Conservation (phyloP, 73 alveolate species). For the Durusdinium trenchii region DNA sequence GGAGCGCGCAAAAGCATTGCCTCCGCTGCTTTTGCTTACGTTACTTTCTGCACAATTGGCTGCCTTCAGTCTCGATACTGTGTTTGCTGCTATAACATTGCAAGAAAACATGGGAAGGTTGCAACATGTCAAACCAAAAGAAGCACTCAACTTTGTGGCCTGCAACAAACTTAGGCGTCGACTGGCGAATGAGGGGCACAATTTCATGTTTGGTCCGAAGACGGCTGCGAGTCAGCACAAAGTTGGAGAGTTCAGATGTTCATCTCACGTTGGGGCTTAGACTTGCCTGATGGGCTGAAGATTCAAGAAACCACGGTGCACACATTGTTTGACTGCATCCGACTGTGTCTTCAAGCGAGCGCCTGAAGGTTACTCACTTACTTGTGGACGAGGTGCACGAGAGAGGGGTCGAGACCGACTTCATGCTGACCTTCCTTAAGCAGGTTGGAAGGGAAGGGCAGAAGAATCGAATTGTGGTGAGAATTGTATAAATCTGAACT, state of each 20-base stretch:
- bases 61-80: not conserved
- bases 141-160: no score
- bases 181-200: conserved; percentile 97
- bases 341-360: not conserved
- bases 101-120: not conserved
- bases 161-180: conserved; percentile 95
- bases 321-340: not conserved
- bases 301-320: not conserved
- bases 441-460: conserved; percentile 88
- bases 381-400: conserved; percentile 99
- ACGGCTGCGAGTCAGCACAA: conserved; percentile 90
- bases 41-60: no score
- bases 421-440: conserved; percentile 98
- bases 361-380: conserved; percentile 96
- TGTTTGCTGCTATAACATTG: not conserved
- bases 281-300: not conserved
- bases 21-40: no score
- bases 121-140: no score
- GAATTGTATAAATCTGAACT: not conserved
- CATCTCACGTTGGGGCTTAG: not conserved
- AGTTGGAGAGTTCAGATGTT: no score
- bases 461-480: not conserved
- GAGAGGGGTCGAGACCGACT: conserved; percentile 99
- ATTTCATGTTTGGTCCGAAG: conserved; percentile 95
- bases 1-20: no score